A percentile compares a stretch with the other conserved stretches of the same genome.
Evolutionary conservation across 192 early-diverging fungal genomes (phyloP).

Genomic region (Rhizophagus sp.): DNA sequence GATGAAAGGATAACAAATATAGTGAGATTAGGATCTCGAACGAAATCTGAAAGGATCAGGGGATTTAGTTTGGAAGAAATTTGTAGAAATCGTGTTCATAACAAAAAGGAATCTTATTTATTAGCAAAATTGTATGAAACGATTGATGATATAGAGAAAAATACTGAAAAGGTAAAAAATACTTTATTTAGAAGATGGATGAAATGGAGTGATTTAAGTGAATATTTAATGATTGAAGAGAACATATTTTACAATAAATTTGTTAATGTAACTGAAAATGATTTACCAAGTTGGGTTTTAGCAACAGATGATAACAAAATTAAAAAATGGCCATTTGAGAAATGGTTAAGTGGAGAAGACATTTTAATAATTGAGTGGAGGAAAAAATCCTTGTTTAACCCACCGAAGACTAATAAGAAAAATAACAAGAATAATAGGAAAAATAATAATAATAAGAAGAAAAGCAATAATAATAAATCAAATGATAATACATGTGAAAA

Average conservation of each 20-base stretch:
- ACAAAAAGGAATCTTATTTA: neutral
- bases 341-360: neutral
- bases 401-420: too few relatives aligned
- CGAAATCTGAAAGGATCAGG: slow-evolving; percentile 35
- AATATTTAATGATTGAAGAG: slow-evolving; percentile 16
- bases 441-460: too few relatives aligned
- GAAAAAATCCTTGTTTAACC: neutral
- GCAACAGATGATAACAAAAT: neutral
- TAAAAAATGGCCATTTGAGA: neutral
- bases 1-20: slow-evolving; percentile 22
- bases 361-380: neutral
- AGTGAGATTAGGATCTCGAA: slow-evolving; percentile 50
- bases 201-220: slow-evolving; percentile 23
- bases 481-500: too few relatives aligned
- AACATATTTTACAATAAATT: neutral
- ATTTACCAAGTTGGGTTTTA: neutral
- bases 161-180: slow-evolving; percentile 26
- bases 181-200: slow-evolving; percentile 12
- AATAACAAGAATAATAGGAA: too few relatives aligned
- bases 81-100: neutral
- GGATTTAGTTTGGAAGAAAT: slow-evolving; percentile 23
- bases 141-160: neutral
- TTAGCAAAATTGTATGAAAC: too few relatives aligned
- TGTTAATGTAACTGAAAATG: neutral
- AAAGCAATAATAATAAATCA: too few relatives aligned